Conservation (phyloP, 441 rosid genomes). For the Corymbia calophylla region DNA sequence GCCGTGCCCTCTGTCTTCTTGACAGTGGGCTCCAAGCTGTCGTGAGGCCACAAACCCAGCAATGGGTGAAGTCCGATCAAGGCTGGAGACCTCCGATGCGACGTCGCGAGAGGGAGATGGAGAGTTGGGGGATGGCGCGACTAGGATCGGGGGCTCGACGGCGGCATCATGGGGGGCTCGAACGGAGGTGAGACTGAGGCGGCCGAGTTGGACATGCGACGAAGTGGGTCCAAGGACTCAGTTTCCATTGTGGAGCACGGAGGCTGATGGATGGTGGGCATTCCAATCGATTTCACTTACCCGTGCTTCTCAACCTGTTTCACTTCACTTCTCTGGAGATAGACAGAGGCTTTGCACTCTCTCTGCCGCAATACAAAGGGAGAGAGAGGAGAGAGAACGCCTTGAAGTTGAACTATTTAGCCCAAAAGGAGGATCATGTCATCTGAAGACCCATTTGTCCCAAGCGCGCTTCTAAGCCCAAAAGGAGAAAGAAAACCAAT, state of each 20-base stretch:
- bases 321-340: neutral
- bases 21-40: too few species aligned
- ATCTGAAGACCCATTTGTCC: neutral
- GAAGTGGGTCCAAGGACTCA: too few species aligned
- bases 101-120: neutral
- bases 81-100: neutral
- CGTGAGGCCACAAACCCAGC: neutral
- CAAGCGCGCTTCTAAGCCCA: neutral
- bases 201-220: neutral
- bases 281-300: neutral
- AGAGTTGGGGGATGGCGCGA: fast-evolving
- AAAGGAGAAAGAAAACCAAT: neutral
- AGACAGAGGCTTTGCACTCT: too few species aligned
- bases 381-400: too few species aligned
- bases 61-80: fast-evolving
- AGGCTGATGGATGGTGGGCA: neutral
- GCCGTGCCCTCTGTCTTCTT: neutral
- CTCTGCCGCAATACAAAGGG: too few species aligned
- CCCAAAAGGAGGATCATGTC: neutral
- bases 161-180: neutral
- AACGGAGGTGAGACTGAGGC: neutral
- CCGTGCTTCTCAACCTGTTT: too few species aligned
- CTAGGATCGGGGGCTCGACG: neutral
- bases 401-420: neutral
- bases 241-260: neutral